Base-by-base conservation (phyloP, 2,329 filamentous ascomycete species). In the Emericellopsis cladophorae region DNA sequence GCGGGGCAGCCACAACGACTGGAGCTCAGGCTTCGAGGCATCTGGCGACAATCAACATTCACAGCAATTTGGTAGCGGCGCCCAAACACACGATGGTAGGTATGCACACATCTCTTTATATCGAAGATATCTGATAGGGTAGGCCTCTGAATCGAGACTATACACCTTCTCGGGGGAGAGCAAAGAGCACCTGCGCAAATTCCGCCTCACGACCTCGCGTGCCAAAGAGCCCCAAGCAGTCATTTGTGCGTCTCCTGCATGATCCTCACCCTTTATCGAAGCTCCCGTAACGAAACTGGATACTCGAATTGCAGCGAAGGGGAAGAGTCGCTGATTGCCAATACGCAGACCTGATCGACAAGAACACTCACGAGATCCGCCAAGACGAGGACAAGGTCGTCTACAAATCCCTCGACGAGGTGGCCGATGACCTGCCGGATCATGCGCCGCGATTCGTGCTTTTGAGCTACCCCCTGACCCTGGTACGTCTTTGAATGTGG, bases 151-250 rank as follows among this genome's bases (percentile, higher is more conserved):
- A 70, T 80, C 87, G 46, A 75, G 88, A 51, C 74, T 96, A 47
- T 96, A 95, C 67, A 86, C 84, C 44, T 94, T 96, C 75, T 93
- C 88, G 26, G 76, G 79, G 48, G 86, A 92, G 65, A 95, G 87
- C 36, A 92, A 83, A 64, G 80, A 88, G 49, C 81, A 89, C 56
- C 76, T 98, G 49, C 84, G 86, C 61, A 96, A 95, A 65, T 98
- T 98, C 67, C 84, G 92, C 39, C 74, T 98, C 23, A 79, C 82
- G 22, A 96, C 92, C 2, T 95, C 89, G 29, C 73, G 92, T 49
- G 80, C 87, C 40, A 90, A 82, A 57, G 79, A 82, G 37, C 83
- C 89, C 1, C 87, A 95, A 67, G 92, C 89, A 45, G 79, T 93
- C 46, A 94, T 98, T 51, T 96, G 92, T 96, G 84, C 64, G 81